Evolutionary conservation across 2,329 filamentous ascomycete species (phyloP), one percentile per base, ranked within the genome.

Genomic region (Pseudonectria foliicola): DNA sequence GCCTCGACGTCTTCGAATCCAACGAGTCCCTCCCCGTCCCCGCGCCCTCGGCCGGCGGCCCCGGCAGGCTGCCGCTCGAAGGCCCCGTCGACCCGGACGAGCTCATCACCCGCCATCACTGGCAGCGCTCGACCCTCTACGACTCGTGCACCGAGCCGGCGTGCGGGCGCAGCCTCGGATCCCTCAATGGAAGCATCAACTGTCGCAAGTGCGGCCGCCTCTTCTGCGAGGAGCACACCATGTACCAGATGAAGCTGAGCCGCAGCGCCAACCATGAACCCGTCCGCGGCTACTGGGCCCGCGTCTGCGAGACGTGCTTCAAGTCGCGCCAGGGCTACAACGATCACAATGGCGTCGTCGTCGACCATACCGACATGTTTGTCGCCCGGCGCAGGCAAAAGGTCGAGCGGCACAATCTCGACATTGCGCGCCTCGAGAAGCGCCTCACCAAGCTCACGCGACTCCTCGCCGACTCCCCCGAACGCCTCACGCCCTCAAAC

Each of bases 161-260:
- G 13, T 98, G 92, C 50, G 85, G 80, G 21, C 85, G 84, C 59
- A 75, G 80, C 16, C 66, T 98, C 5, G 88, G 87, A 1, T 73
- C 82, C 3, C 73, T 84, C 6, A 89, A 84, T 51, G 87, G 88
- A 13, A 88, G 74, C 52, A 80, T 98, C 51, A 95, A 98, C 59
- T 98, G 92, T 61, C 75, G 92, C 44, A 87, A 89, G 44, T 98
- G 92, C 53, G 92, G 92, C 6, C 82, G 82, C 49, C 66, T 98
- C 27, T 98, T 96, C 57, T 98, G 92, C 61, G 92, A 96, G 55
- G 85, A 90, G 49, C 92, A 98, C 59, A 96, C 92, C 34, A 95
- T 98, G 89, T 98, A 96, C 56, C 90, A 98, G 66, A 96, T 96
- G 85, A 95, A 93, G 67, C 71, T 98, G 10, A 95, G 89, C 7